Evolutionary conservation across 768 basidiomycete species (phyloP).

Genomic region (Phaeolepiota aurea): DNA sequence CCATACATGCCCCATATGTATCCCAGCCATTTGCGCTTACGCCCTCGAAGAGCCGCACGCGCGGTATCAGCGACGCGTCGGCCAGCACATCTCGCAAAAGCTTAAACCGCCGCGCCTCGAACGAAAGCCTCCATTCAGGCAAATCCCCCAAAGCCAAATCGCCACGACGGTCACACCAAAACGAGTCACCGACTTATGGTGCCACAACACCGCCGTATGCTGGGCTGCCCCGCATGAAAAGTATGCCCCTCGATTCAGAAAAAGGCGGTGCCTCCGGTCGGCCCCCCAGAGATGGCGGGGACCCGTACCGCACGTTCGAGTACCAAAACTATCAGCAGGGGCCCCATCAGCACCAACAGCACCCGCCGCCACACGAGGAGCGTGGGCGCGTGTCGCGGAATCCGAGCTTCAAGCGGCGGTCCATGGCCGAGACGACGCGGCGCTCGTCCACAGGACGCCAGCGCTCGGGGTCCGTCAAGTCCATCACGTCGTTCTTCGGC

Average conservation of each 20-base stretch:
- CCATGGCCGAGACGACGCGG: conserved; percentile 4
- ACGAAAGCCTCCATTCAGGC: conserved; percentile 13
- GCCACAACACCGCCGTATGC: conserved; percentile 9
- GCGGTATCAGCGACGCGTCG: conserved; percentile 18
- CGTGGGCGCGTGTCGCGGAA: conserved; percentile 17
- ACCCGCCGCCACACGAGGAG: conserved; percentile 13
- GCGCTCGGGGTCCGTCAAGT: conserved; percentile 25
- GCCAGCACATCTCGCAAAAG: conserved; percentile 4
- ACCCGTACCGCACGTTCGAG: neutral
- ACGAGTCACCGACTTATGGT: conserved; percentile 17
- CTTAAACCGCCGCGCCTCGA: conserved; percentile 13
- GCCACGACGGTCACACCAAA: conserved; percentile 6
- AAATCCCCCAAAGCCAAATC: conserved; percentile 14
- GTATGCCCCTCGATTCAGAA: conserved; percentile 33
- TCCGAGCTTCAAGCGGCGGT: conserved; percentile 18
- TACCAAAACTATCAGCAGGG: neutral
- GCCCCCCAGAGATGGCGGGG: conserved; percentile 3
- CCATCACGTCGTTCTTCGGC: conserved; percentile 23
- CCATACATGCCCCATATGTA: conserved; percentile 5
- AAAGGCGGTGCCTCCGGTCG: neutral
- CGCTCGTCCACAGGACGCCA: conserved; percentile 15
- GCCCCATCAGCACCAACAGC: conserved; percentile 6
- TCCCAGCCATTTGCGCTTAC: conserved; percentile 20
- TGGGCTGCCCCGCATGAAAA: conserved; percentile 35
- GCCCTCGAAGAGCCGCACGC: conserved; percentile 13